A percentile compares a stretch with the other conserved stretches of the same genome.
Conservation (phyloP, 1,284 basidiomycete genomes). For the Chondrostereum purpureum region DNA sequence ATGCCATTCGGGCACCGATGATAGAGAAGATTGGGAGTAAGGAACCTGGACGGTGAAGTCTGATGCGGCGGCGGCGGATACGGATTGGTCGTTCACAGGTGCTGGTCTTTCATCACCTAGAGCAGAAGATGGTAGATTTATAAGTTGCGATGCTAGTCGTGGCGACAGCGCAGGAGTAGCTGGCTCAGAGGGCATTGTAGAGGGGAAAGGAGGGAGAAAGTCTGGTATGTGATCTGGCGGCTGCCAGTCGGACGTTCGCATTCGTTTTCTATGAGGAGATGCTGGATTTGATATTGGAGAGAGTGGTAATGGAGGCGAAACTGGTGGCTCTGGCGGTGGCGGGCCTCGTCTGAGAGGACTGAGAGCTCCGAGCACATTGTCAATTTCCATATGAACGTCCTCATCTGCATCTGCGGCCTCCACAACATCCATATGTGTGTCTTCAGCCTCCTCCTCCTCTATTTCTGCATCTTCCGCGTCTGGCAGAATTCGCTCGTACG, state of each 20-base stretch:
- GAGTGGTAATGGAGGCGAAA: slow-evolving; percentile 40
- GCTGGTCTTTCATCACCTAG: slow-evolving; percentile 27
- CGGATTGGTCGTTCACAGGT: background rate
- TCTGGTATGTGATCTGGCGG: slow-evolving; percentile 58
- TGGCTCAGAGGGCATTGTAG: slow-evolving; percentile 25
- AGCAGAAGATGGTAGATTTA: slow-evolving; percentile 24
- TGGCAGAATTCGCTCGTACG: slow-evolving; percentile 30
- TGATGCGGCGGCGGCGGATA: slow-evolving; percentile 35
- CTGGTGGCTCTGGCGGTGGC: slow-evolving; percentile 24
- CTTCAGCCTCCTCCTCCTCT: slow-evolving; percentile 26
- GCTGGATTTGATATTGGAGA: slow-evolving; percentile 55
- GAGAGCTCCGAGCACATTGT: slow-evolving; percentile 20
- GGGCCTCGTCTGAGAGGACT: slow-evolving; percentile 23
- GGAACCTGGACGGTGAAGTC: slow-evolving; percentile 66
- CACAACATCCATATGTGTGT: slow-evolving; percentile 15
- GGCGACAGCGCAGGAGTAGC: slow-evolving; percentile 27
- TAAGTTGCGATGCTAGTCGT: slow-evolving; percentile 21
- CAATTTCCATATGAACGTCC: slow-evolving; percentile 15
- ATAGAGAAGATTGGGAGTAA: slow-evolving; percentile 61
- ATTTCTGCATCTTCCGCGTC: slow-evolving; percentile 24
- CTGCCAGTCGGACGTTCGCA: slow-evolving; percentile 47
- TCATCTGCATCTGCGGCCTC: slow-evolving; percentile 14
- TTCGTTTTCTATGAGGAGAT: slow-evolving; percentile 47
- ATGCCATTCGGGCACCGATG: slow-evolving; percentile 57
- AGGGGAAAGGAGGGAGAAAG: slow-evolving; percentile 62